Conservation (phyloP, 2,329 filamentous ascomycete species). For the Fusarium pilosicola region DNA sequence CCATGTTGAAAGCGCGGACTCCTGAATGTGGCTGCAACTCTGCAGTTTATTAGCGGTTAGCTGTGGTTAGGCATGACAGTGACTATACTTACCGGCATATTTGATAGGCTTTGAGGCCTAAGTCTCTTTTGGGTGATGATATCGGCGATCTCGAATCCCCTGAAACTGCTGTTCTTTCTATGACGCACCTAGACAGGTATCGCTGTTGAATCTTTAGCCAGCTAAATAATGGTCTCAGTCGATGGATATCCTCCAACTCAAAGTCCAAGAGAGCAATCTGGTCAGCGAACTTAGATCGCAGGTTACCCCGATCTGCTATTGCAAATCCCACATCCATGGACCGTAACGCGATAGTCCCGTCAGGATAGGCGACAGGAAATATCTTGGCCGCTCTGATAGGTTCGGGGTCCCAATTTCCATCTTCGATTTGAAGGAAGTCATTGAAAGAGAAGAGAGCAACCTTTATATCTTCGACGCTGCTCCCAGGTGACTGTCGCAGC, state of each 20-base stretch:
- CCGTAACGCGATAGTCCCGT: background rate
- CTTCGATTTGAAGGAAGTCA: background rate
- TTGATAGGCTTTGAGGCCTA: slow-evolving; percentile 26
- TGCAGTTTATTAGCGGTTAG: background rate
- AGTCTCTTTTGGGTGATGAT: background rate
- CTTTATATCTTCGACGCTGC: slow-evolving; percentile 1
- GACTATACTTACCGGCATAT: slow-evolving; percentile 13
- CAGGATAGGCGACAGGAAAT: slow-evolving; percentile 20
- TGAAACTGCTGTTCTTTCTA: slow-evolving; percentile 5
- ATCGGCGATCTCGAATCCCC: background rate
- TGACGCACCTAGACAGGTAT: slow-evolving; percentile 19
- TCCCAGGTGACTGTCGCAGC: slow-evolving; percentile 1
- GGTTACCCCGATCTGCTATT: slow-evolving; percentile 24
- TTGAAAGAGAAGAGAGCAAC: slow-evolving; percentile 13
- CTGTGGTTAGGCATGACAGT: rapidly evolving
- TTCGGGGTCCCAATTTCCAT: background rate
- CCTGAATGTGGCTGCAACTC: slow-evolving; percentile 27
- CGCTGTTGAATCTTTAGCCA: slow-evolving; percentile 14
- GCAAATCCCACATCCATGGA: slow-evolving; percentile 17
- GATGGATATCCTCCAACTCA: slow-evolving; percentile 15
- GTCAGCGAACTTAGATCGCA: slow-evolving; percentile 2
- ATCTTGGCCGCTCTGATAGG: slow-evolving; percentile 23
- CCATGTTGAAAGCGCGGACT: slow-evolving; percentile 13
- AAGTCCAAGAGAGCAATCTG: slow-evolving; percentile 28
- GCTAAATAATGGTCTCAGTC: slow-evolving; percentile 13